A percentile compares a stretch with the other conserved stretches of the same genome.
Evolutionary conservation across 1,284 basidiomycete species (phyloP).

Genomic region (Microbotryum silenes-acaulis): DNA sequence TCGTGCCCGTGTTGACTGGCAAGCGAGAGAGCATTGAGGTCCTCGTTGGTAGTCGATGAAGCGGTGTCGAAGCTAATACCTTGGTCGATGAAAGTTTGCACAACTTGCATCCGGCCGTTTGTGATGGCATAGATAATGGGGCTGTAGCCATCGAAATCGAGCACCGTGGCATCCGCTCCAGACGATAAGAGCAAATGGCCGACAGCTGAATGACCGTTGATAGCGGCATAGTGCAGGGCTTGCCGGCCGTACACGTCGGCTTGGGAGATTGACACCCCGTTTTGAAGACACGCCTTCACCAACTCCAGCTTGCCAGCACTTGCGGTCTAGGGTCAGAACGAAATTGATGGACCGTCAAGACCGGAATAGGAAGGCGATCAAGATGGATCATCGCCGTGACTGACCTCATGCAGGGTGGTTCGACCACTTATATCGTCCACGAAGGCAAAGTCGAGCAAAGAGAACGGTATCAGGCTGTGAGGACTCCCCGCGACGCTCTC

Average conservation of each 20-base stretch:
- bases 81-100: slow-evolving; percentile 60
- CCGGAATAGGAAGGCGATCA: not conserved
- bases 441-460: slow-evolving; percentile 77
- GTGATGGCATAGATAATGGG: slow-evolving; percentile 88
- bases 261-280: slow-evolving; percentile 59
- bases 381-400: not conserved
- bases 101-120: slow-evolving; percentile 78
- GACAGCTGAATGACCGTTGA: slow-evolving; percentile 75
- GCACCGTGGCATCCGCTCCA: slow-evolving; percentile 56
- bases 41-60: slow-evolving; percentile 46
- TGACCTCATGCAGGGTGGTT: slow-evolving; percentile 81
- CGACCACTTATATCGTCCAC: slow-evolving; percentile 96
- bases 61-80: slow-evolving; percentile 53
- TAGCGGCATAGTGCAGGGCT: slow-evolving; percentile 89
- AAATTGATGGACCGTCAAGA: not conserved
- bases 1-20: slow-evolving; percentile 85
- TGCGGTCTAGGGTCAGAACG: slow-evolving; percentile 47
- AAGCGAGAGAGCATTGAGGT: slow-evolving; percentile 79
- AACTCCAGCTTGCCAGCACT: slow-evolving; percentile 75
- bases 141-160: slow-evolving; percentile 90
- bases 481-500: too few relatives aligned
- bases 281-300: slow-evolving; percentile 70
- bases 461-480: slow-evolving; percentile 48
- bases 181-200: slow-evolving; percentile 69
- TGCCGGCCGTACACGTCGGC: slow-evolving; percentile 85